Conservation (phyloP, 2,329 filamentous ascomycete genomes). For the Teratosphaeria pseudoeucalypti region DNA sequence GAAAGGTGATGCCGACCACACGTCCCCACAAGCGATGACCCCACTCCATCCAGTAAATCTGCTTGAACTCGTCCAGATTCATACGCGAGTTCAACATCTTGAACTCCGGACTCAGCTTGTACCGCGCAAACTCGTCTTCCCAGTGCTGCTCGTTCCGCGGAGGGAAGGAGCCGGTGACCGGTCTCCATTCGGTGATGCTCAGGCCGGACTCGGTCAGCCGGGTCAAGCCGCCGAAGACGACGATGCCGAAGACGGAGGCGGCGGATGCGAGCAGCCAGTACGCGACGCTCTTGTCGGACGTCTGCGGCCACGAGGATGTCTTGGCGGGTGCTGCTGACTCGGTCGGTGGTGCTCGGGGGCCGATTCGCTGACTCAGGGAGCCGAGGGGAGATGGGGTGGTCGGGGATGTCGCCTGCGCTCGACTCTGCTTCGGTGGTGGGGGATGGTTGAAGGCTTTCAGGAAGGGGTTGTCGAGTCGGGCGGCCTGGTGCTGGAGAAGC, state of each 20-base stretch:
- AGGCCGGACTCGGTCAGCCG: constrained; percentile 90
- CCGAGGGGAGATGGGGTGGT: constrained; percentile 21
- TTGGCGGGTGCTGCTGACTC: constrained; percentile 2
- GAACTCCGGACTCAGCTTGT: constrained; percentile 87
- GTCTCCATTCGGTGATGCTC: constrained; percentile 97
- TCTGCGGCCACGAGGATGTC: constrained; percentile 17
- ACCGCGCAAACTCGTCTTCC: constrained; percentile 88
- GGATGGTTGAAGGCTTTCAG: constrained; percentile 22
- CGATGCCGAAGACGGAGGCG: constrained; percentile 89
- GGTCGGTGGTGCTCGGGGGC: background rate
- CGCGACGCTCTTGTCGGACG: constrained; percentile 63
- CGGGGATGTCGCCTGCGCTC: constrained; percentile 13
- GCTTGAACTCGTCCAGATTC: constrained; percentile 87
- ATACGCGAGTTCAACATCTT: constrained; percentile 85
- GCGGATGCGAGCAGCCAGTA: constrained; percentile 92
- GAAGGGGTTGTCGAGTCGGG: constrained; percentile 24
- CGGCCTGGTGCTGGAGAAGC: constrained; percentile 4
- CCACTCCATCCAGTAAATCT: constrained; percentile 99
- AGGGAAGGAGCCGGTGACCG: constrained; percentile 83
- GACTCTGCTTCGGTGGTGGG: background rate
- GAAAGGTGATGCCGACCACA: constrained; percentile 79
- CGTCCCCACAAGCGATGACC: constrained; percentile 89
- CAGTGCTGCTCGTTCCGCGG: constrained; percentile 71
- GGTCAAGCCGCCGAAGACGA: constrained; percentile 88
- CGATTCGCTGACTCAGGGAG: constrained; percentile 22